Percentiles rank a stretch among this genome's conserved stretches.
Conservation (phyloP, 306 rosid genomes). For the Purshia tridentata region DNA sequence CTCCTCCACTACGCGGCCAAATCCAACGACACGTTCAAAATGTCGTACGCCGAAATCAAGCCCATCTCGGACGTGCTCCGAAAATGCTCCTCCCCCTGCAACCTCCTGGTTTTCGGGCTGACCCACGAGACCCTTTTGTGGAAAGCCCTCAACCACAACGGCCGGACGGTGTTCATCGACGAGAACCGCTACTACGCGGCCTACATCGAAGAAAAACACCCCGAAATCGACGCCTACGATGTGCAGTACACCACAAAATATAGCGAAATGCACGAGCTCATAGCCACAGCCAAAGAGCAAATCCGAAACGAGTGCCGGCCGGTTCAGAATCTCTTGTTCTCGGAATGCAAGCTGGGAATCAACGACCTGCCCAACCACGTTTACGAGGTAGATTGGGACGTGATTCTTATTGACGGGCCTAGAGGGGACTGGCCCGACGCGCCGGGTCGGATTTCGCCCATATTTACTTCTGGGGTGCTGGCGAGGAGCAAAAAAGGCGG, state of each 20-base stretch:
- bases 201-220: constrained; percentile 77
- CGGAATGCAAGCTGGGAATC: constrained; percentile 79
- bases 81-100: constrained; percentile 78
- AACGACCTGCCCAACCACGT: constrained; percentile 95
- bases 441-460: constrained; percentile 80
- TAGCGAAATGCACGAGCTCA: constrained; percentile 62
- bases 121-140: constrained; percentile 86
- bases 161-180: constrained; percentile 84
- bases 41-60: constrained; percentile 76
- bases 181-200: constrained; percentile 96
- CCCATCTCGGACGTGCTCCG: constrained; percentile 80
- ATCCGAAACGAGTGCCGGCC: constrained; percentile 81
- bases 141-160: constrained; percentile 90
- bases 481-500: constrained; percentile 93
- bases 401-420: constrained; percentile 83
- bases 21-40: constrained; percentile 77
- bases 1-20: constrained; percentile 79
- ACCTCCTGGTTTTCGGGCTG: constrained; percentile 79
- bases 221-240: constrained; percentile 86
- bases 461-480: constrained; percentile 83
- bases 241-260: constrained; percentile 86
- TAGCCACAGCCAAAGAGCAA: constrained; percentile 61
- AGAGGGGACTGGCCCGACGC: constrained; percentile 92
- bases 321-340: constrained; percentile 81
- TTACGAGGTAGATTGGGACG: constrained; percentile 90